phyloP scores from a whole-genome alignment of 2,329 filamentous ascomycete genomes.

The Chaetomiaceae sp. region DNA sequence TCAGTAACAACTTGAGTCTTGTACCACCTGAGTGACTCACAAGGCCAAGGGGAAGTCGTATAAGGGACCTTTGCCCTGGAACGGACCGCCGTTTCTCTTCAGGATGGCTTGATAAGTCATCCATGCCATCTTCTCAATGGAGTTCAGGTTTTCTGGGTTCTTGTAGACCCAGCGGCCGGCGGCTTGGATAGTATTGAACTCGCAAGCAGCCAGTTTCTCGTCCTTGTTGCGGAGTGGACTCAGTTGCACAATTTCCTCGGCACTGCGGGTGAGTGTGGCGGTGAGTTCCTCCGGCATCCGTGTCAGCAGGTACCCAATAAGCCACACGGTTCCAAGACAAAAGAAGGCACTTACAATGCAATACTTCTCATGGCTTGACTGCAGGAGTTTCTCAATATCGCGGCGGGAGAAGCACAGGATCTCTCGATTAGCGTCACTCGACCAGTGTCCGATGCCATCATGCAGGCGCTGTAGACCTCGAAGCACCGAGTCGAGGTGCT shows the following conservation, averaged over 20 bases:
- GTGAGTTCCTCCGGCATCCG: not conserved
- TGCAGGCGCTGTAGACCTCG: not conserved
- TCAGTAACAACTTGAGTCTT: not conserved
- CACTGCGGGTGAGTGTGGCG: not conserved
- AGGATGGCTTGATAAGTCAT: not conserved
- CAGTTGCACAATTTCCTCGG: not conserved
- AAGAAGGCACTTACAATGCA: not conserved
- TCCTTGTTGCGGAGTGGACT: conserved; percentile 3
- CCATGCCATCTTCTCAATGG: not conserved
- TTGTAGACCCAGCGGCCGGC: conserved; percentile 4
- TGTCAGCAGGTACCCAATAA: not conserved
- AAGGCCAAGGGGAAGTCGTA: conserved; percentile 2
- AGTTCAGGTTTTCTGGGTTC: conserved; percentile 1
- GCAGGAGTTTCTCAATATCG: not conserved
- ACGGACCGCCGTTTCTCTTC: not conserved
- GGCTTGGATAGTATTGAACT: not conserved
- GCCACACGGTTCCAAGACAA: too few species aligned
- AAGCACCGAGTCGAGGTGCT: conserved; percentile 8
- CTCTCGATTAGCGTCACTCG: not conserved
- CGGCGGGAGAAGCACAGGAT: not conserved
- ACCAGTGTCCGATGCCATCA: conserved; percentile 9
- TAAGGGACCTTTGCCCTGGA: not conserved
- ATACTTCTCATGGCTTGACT: conserved; percentile 4
- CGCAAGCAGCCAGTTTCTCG: not conserved
- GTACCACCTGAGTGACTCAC: not conserved